phyloP scores from a whole-genome alignment of 169 alveolate species.

The Cryptosporidium sp. region DNA sequence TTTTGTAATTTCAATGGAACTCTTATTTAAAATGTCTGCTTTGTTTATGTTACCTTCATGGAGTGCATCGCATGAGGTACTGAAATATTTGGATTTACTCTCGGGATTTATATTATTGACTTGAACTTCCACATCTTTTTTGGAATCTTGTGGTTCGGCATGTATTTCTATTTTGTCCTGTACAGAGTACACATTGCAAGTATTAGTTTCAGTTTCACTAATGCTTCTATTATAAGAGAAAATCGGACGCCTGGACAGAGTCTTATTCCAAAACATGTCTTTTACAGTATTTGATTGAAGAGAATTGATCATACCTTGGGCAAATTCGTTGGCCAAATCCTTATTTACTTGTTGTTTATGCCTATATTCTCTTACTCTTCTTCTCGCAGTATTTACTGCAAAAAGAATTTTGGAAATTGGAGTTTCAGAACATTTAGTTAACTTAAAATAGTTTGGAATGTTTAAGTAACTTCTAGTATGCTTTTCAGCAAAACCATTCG shows the following conservation, averaged over 20 bases:
- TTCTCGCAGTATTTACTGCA: constrained; percentile 70
- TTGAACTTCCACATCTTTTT: constrained; percentile 45
- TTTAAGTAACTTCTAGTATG: not conserved
- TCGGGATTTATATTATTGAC: not conserved
- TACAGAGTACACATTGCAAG: not conserved
- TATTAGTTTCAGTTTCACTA: not conserved
- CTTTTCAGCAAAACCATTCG: not conserved
- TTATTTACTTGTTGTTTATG: constrained; percentile 31
- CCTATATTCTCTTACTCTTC: constrained; percentile 74
- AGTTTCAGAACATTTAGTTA: not conserved
- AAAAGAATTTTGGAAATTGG: constrained; percentile 40
- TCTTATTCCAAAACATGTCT: constrained; percentile 26
- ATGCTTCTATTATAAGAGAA: not conserved
- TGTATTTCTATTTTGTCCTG: not conserved
- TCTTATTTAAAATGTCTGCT: not conserved
- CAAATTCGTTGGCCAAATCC: not conserved
- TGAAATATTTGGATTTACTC: not conserved
- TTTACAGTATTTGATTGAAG: not conserved
- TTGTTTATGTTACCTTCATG: not conserved
- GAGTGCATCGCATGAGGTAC: not conserved
- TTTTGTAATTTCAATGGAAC: not conserved
- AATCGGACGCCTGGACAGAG: constrained; percentile 8
- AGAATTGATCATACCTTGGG: not conserved
- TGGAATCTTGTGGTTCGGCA: not conserved
- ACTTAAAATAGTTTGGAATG: not conserved